These are phyloP conservation scores for Aquanectria penicillioides DNA, from an alignment of 2,329 filamentous ascomycete species.

Conservation along the genomic window DNA sequence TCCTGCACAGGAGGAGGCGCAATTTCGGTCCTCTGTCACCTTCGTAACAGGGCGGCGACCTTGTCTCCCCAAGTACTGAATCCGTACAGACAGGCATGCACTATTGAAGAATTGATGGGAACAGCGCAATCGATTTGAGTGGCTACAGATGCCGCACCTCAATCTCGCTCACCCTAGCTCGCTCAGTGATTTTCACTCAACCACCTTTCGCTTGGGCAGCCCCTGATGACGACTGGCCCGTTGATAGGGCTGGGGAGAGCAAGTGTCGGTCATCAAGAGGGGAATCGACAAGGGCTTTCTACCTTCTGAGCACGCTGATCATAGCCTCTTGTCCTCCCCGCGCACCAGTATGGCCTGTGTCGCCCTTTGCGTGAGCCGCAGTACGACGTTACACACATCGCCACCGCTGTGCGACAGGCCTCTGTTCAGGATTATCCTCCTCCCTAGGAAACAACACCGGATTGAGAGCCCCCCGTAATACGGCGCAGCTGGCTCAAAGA, in stretches of 20 bases:
- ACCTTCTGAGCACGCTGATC: too few species aligned
- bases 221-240: slow-evolving; percentile 26
- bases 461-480: slow-evolving; percentile 28
- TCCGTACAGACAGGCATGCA: not conserved
- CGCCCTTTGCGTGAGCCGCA: slow-evolving; percentile 31
- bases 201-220: slow-evolving; percentile 5
- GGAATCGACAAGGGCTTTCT: not conserved
- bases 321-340: not conserved
- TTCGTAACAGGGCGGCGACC: not conserved
- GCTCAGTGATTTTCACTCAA: not conserved
- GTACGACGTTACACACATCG: slow-evolving; percentile 34
- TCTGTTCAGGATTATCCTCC: slow-evolving; percentile 8
- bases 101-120: not conserved
- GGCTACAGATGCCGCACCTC: slow-evolving; percentile 26
- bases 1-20: slow-evolving; percentile 1
- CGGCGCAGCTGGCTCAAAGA: slow-evolving; percentile 29
- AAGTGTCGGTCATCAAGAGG: not conserved
- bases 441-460: slow-evolving; percentile 20
- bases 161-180: slow-evolving; percentile 38
- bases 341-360: not conserved
- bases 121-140: slow-evolving; percentile 19
- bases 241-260: slow-evolving; percentile 33
- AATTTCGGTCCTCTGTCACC: slow-evolving; percentile 25
- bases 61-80: too few species aligned
- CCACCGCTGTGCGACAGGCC: slow-evolving; percentile 14